These are phyloP conservation scores for Fagus crenata DNA, from an alignment of 306 rosid genomes.

Conservation along the genomic window DNA sequence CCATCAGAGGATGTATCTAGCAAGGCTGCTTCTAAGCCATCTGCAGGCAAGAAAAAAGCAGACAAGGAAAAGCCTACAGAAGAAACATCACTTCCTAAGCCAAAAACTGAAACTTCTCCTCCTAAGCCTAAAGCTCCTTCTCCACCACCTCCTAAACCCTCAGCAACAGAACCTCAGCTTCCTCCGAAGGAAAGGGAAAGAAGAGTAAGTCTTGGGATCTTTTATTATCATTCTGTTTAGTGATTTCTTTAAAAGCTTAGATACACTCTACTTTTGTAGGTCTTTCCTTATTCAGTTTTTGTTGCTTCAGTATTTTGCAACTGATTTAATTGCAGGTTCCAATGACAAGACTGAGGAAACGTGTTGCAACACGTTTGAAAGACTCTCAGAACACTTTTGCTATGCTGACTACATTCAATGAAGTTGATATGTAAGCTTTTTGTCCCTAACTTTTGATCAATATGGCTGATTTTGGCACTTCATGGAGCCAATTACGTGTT, in stretches of 20 bases:
- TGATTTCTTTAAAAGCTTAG: too few species aligned
- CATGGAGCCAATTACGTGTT: neutral
- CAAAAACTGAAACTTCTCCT: slow-evolving; percentile 36
- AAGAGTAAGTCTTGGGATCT: slow-evolving; percentile 43
- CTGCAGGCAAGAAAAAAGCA: slow-evolving; percentile 37
- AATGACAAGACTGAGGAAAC: slow-evolving; percentile 67
- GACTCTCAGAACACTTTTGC: slow-evolving; percentile 72
- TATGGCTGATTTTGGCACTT: neutral
- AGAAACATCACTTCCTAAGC: slow-evolving; percentile 32
- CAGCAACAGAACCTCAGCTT: slow-evolving; percentile 33
- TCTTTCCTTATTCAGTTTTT: neutral
- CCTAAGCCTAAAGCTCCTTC: slow-evolving; percentile 41
- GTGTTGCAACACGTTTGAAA: slow-evolving; percentile 67
- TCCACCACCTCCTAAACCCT: slow-evolving; percentile 34
- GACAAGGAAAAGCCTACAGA: slow-evolving; percentile 38
- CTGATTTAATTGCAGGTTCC: slow-evolving; percentile 45
- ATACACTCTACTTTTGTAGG: neutral
- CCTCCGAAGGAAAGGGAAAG: slow-evolving; percentile 59
- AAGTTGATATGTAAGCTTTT: slow-evolving; percentile 60
- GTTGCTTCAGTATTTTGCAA: neutral
- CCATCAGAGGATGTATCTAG: slow-evolving; percentile 35
- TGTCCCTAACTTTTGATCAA: neutral
- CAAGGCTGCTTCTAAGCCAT: slow-evolving; percentile 38
- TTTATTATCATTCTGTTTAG: slow-evolving; percentile 13
- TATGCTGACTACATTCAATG: slow-evolving; percentile 63